Percentiles rank a stretch among this genome's conserved stretches.
Evolutionary conservation across 139 green algal genomes (phyloP).

Genomic region (Micromonas pusilla): DNA sequence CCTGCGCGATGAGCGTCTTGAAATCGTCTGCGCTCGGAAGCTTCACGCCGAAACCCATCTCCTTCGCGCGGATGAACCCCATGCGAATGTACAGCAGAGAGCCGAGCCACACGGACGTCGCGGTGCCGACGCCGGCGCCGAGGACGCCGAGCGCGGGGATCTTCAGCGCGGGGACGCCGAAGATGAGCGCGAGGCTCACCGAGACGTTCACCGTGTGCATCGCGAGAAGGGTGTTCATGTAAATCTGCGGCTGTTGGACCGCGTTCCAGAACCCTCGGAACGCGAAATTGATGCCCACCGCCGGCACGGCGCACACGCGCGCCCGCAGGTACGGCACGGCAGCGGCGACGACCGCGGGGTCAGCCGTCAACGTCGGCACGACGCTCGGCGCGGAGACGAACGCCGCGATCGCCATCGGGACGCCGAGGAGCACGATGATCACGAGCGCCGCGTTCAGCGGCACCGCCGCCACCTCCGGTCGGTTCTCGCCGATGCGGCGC

Average conservation of each 20-base stretch:
- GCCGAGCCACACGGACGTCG: conserved; percentile 2
- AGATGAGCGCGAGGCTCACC: conserved; percentile 12
- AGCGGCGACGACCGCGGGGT: not conserved
- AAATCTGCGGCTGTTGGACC: conserved; percentile 10
- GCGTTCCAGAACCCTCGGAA: conserved; percentile 27
- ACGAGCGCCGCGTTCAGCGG: conserved; percentile 19
- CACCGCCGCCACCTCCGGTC: not conserved
- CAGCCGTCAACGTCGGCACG: not conserved
- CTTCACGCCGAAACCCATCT: not conserved
- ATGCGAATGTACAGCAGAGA: conserved; percentile 15
- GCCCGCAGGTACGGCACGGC: conserved; percentile 21
- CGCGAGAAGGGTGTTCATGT: conserved; percentile 18
- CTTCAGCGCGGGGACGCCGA: conserved; percentile 11
- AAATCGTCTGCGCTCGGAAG: not conserved
- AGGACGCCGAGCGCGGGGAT: not conserved
- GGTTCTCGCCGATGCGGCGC: not conserved
- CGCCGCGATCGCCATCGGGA: conserved; percentile 5
- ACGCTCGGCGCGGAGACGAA: not conserved
- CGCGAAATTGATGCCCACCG: conserved; percentile 23
- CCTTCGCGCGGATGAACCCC: conserved; percentile 8
- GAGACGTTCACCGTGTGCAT: conserved; percentile 15
- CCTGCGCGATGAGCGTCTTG: not conserved
- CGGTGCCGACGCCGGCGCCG: conserved; percentile 15
- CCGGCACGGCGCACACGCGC: conserved; percentile 3
- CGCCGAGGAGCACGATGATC: not conserved